phyloP scores from a whole-genome alignment of 306 rosid species.

The Cucurbita moschata region DNA sequence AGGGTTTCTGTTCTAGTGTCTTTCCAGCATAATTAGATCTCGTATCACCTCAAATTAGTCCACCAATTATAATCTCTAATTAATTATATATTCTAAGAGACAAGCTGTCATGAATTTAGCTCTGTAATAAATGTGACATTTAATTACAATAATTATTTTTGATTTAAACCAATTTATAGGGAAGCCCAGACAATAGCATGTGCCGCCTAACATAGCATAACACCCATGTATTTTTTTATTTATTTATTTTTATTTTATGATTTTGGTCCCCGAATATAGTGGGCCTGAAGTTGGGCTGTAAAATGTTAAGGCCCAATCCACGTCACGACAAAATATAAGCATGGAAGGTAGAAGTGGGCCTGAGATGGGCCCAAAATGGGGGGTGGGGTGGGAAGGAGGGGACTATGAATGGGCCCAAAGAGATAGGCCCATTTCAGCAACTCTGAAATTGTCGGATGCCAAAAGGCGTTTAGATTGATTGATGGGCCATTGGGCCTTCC shows the following conservation, averaged over 20 bases:
- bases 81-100: neutral
- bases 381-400: neutral
- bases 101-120: neutral
- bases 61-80: too few relatives aligned
- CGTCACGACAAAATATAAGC: too few relatives aligned
- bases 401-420: constrained; percentile 1
- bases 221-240: neutral
- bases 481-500: neutral
- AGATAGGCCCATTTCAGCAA: neutral
- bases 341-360: neutral
- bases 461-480: neutral
- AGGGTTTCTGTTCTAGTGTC: too few relatives aligned
- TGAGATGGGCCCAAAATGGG: neutral
- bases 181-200: neutral
- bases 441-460: neutral
- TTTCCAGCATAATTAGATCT: too few relatives aligned
- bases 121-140: neutral
- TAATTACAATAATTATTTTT: neutral
- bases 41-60: too few relatives aligned
- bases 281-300: neutral
- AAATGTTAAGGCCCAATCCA: too few relatives aligned
- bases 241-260: neutral
- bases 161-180: neutral
- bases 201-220: neutral
- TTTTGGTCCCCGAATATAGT: neutral